Conservation (phyloP, 495 filamentous ascomycete genomes). For the Penicillium goetzii region DNA sequence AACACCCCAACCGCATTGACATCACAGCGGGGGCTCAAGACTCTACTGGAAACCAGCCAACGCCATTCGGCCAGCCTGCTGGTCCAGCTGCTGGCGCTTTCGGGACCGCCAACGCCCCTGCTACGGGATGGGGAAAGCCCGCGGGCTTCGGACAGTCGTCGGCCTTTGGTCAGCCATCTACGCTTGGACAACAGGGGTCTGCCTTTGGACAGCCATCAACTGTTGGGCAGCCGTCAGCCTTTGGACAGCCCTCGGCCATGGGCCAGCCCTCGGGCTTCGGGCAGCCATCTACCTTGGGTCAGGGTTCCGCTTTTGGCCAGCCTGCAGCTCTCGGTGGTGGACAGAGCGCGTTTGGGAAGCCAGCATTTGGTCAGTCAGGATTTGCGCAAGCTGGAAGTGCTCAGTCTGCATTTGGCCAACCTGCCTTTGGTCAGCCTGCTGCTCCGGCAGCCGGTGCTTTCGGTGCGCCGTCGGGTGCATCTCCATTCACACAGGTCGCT, state of each 20-base stretch:
- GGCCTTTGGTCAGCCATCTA: slow-evolving; percentile 29
- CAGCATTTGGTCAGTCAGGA: slow-evolving; percentile 29
- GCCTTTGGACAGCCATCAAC: slow-evolving; percentile 22
- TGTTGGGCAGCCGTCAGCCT: slow-evolving; percentile 32
- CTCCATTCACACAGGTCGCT: slow-evolving; percentile 42
- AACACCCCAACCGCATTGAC: slow-evolving; percentile 82
- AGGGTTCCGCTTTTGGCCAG: slow-evolving; percentile 16
- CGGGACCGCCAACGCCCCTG: slow-evolving; percentile 11
- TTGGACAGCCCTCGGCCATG: slow-evolving; percentile 27
- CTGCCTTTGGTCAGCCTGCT: slow-evolving; percentile 29
- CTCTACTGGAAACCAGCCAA: slow-evolving; percentile 20
- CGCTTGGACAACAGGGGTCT: slow-evolving; percentile 27
- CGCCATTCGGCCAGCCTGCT: slow-evolving; percentile 37
- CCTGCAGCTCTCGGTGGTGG: slow-evolving; percentile 38
- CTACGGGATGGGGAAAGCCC: slow-evolving; percentile 5
- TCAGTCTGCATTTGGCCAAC: slow-evolving; percentile 32
- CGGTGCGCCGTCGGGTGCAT: slow-evolving; percentile 28
- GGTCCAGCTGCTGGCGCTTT: slow-evolving; percentile 17
- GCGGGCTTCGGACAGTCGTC: slow-evolving; percentile 11
- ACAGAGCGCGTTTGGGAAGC: slow-evolving; percentile 37
- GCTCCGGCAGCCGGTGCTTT: slow-evolving; percentile 25
- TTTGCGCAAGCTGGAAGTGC: slow-evolving; percentile 27
- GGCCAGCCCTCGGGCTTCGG: slow-evolving; percentile 38
- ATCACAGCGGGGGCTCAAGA: slow-evolving; percentile 58
- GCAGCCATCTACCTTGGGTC: slow-evolving; percentile 29